Evolutionary conservation across 805 yeast genomes (phyloP), one percentile per base, ranked within the genome.

Genomic region (Kodamaea leandrae): DNA sequence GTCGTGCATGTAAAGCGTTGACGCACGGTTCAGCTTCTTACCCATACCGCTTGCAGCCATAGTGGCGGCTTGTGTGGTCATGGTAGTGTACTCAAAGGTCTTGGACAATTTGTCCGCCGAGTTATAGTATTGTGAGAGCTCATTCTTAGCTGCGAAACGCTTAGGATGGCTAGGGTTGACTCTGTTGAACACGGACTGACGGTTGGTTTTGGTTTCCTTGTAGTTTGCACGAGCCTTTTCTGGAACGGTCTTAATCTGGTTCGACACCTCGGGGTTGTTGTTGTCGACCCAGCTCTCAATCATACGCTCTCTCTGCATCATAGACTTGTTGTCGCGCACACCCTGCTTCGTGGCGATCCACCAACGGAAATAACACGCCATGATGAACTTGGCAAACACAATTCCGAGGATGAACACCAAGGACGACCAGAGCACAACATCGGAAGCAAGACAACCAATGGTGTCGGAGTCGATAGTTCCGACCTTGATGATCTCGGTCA

Each of bases 361-460:
- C 96, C 96, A 91, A 52, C 84, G 81, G 72, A 83, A 93, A 59
- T 89, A 87, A 57, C 91, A 82, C 0, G 99, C 97, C 60, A 91
- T 71, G 10, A 84, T 42, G 53, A 93, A 93, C 64, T 90, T 90
- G 32, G 72, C 71, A 39, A 82, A 55, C 17, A 89, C 95, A 40
- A 93, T 78, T 2, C 95, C 76, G 43, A 93, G 70, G 53, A 93
- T 90, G 58, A 93, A 88, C 7, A 85, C 82, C 54, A 93, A 73
- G 1, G 97, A 86, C 5, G 84, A 75, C 52, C 80, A 78, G 45
- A 93, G 74, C 1, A 93, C 96, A 28, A 90, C 80, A 41, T 80
- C 68, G 0, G 97, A 88, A 0, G 96, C 95, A 55, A 93, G 81
- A 66, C 99, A 93, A 4, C 99, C 99, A 54, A 93, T 80, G 5